A percentile compares a stretch with the other conserved stretches of the same genome.
phyloP scores from a whole-genome alignment of 257 asterid species.

The Solanum paucissectum region DNA sequence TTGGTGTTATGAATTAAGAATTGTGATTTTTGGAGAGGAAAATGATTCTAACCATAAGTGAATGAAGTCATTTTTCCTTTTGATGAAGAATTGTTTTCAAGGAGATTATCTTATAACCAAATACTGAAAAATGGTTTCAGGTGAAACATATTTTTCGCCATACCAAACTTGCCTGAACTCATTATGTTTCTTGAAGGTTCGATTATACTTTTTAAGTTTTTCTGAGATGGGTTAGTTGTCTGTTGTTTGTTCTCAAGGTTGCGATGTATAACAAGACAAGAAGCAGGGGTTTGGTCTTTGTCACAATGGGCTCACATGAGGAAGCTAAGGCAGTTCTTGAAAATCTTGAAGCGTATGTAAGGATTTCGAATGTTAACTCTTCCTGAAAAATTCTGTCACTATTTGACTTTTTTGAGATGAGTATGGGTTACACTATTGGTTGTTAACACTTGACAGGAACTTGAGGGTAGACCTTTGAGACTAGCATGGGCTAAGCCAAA shows the following conservation, averaged over 20 bases:
- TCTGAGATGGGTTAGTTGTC: conserved; percentile 2
- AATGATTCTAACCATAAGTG: background rate
- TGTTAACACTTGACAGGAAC: conserved; percentile 34
- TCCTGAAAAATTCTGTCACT: background rate
- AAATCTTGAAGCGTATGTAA: conserved; percentile 53
- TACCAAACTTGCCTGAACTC: background rate
- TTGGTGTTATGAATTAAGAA: background rate
- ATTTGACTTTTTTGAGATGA: background rate
- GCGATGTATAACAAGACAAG: conserved; percentile 71
- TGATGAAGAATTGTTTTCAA: background rate
- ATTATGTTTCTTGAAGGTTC: background rate
- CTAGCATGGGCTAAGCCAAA: conserved; percentile 77
- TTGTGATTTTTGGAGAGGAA: background rate
- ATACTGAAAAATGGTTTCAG: background rate
- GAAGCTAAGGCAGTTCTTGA: conserved; percentile 67
- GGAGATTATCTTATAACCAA: background rate
- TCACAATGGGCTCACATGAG: conserved; percentile 78
- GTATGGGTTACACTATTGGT: background rate
- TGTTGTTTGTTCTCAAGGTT: conserved; percentile 28
- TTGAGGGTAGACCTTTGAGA: conserved; percentile 65
- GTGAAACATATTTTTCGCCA: background rate
- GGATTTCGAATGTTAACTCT: conserved; percentile 6
- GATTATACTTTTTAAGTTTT: background rate
- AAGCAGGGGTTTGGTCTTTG: conserved; percentile 85
- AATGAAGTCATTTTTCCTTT: background rate